phyloP scores from a whole-genome alignment of 2,329 filamentous ascomycete genomes.

The Botrytis sinoallii region DNA sequence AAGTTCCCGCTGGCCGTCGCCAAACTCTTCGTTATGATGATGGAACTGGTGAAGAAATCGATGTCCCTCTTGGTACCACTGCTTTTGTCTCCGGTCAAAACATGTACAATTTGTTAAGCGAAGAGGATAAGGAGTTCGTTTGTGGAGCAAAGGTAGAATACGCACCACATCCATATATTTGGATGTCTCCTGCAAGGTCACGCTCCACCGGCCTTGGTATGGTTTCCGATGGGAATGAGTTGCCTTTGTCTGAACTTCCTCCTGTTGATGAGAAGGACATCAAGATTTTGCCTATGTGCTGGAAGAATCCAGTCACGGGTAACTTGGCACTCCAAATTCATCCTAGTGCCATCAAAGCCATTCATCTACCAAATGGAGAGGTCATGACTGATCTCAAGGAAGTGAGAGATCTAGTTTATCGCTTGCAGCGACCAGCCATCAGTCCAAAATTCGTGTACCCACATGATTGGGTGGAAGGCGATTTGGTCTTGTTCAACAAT shows the following conservation, averaged over 20 bases:
- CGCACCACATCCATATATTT: constrained; percentile 76
- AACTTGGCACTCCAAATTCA: constrained; percentile 70
- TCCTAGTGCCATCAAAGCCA: constrained; percentile 65
- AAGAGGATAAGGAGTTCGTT: constrained; percentile 64
- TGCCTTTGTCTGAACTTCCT: constrained; percentile 58
- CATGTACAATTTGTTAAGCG: constrained; percentile 66
- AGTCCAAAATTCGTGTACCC: constrained; percentile 65
- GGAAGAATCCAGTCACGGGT: constrained; percentile 71
- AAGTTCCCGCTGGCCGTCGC: constrained; percentile 62
- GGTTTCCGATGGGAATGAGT: constrained; percentile 62
- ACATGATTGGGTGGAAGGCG: constrained; percentile 75
- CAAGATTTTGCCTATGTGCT: constrained; percentile 71
- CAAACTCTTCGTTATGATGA: constrained; percentile 74
- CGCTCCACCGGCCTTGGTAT: constrained; percentile 69
- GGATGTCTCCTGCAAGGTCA: constrained; percentile 70
- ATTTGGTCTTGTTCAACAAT: constrained; percentile 77
- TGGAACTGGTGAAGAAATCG: constrained; percentile 60
- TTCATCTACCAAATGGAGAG: constrained; percentile 63
- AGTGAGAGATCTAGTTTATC: constrained; percentile 69
- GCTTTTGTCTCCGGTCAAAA: constrained; percentile 70
- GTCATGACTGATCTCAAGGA: constrained; percentile 65
- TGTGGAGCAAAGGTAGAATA: constrained; percentile 69
- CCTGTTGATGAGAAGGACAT: constrained; percentile 63
- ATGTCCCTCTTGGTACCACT: constrained; percentile 71
- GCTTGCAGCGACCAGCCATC: constrained; percentile 70